A percentile compares a stretch with the other conserved stretches of the same genome.
Evolutionary conservation across 148 eudicot species (phyloP).

Genomic region (Heliosperma pusillum): DNA sequence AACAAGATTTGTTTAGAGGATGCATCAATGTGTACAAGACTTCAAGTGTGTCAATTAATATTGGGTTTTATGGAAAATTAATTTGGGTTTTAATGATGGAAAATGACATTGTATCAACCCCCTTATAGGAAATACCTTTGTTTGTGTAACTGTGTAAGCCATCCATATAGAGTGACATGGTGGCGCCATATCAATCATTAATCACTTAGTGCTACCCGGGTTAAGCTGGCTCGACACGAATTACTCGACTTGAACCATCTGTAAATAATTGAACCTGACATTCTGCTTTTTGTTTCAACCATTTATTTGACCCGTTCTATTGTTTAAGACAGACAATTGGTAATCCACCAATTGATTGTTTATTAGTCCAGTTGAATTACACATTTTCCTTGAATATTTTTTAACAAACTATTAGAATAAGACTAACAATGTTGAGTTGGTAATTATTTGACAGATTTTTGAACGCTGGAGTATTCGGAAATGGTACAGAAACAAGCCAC

Average conservation of each 20-base stretch:
- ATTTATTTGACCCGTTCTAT: no score
- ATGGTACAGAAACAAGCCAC: slow-evolving; percentile 54
- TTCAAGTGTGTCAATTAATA: background rate
- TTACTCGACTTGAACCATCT: no score
- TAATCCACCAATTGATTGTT: no score
- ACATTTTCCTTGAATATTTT: no score
- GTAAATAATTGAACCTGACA: no score
- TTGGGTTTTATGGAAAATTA: background rate
- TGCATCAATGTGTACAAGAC: background rate
- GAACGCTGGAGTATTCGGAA: slow-evolving; percentile 85
- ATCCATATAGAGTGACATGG: no score
- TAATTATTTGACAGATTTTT: slow-evolving; percentile 46
- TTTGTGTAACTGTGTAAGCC: background rate
- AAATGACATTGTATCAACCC: background rate
- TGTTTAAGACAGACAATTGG: no score
- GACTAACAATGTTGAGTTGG: background rate
- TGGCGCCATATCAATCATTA: no score
- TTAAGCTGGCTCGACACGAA: no score
- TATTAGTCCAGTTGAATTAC: no score
- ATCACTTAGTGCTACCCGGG: no score
- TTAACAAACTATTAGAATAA: background rate
- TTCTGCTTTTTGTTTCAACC: no score
- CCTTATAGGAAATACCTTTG: background rate
- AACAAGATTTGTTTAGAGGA: background rate
- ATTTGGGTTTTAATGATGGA: background rate